These are phyloP conservation scores for Phlegmacium glaucopus DNA, from an alignment of 768 basidiomycete species.

Conservation along the genomic window DNA sequence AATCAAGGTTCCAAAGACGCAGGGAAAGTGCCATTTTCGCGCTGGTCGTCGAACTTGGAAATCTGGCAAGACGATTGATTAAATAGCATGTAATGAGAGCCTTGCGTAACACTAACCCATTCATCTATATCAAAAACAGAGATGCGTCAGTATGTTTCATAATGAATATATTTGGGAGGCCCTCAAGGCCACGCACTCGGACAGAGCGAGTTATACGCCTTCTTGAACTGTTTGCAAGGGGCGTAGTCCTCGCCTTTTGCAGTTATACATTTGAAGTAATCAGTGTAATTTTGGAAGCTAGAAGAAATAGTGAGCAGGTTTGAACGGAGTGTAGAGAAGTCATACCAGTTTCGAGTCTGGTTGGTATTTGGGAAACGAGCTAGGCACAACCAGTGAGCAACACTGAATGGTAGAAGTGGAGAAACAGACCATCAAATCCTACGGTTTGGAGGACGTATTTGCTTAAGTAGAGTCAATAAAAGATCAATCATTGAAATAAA, in stretches of 20 bases:
- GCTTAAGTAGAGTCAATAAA: conserved; percentile 34
- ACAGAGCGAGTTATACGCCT: conserved; percentile 93
- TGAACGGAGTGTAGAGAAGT: not conserved
- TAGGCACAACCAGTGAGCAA: conserved; percentile 25
- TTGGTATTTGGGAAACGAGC: conserved; percentile 90
- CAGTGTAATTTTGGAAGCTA: conserved; percentile 95
- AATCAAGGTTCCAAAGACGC: conserved; percentile 72
- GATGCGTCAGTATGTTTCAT: not conserved
- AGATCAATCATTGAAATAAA: not conserved
- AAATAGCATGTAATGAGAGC: not conserved
- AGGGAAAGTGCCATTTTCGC: conserved; percentile 90
- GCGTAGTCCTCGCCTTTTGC: conserved; percentile 98
- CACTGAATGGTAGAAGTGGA: not conserved
- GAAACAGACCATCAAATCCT: conserved; percentile 78
- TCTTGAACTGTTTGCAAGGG: conserved; percentile 99
- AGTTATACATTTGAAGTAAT: conserved; percentile 96
- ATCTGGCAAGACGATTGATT: conserved; percentile 44
- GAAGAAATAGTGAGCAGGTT: conserved; percentile 1
- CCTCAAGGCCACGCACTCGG: conserved; percentile 70
- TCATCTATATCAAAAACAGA: conserved; percentile 53
- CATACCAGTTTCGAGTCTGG: conserved; percentile 95
- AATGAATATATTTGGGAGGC: not conserved
- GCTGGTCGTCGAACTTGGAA: conserved; percentile 90
- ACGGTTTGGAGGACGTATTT: conserved; percentile 92
- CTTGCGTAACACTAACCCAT: conserved; percentile 60